phyloP scores from a whole-genome alignment of 177 flowering plant species.

The Vitis hybrid region DNA sequence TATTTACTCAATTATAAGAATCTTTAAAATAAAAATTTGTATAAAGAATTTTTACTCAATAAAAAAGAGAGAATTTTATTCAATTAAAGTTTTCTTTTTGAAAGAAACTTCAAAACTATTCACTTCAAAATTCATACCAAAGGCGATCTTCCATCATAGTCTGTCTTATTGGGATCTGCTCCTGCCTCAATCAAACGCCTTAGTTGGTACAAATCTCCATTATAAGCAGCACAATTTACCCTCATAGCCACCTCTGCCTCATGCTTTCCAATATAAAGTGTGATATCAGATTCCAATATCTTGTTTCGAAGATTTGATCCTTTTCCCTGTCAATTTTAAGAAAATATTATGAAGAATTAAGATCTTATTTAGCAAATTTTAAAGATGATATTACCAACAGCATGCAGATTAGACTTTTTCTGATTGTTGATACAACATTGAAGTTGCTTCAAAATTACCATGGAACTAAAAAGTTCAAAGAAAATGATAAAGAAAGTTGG shows the following conservation, averaged over 20 bases:
- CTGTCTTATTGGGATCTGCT: conserved; percentile 67
- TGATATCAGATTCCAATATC: conserved; percentile 54
- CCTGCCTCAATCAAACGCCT: conserved; percentile 59
- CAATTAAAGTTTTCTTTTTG: too few species aligned
- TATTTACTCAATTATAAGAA: too few species aligned
- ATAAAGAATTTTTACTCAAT: too few species aligned
- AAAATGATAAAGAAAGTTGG: neutral
- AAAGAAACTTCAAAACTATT: too few species aligned
- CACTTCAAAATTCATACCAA: conserved; percentile 43
- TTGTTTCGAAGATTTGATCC: conserved; percentile 43
- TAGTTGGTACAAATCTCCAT: conserved; percentile 61
- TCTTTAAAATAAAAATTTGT: too few species aligned
- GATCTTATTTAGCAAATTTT: too few species aligned
- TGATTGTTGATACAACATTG: too few species aligned
- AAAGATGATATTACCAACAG: neutral
- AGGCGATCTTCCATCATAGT: conserved; percentile 76
- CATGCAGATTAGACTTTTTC: neutral
- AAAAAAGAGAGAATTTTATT: too few species aligned
- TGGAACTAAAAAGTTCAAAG: neutral
- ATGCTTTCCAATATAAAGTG: conserved; percentile 50
- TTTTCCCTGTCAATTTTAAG: conserved; percentile 43
- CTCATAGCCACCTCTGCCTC: conserved; percentile 62
- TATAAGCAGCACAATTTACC: conserved; percentile 58
- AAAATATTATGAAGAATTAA: neutral
- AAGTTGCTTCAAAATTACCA: neutral